Percentiles rank a stretch among this genome's conserved stretches.
Conservation (phyloP, 352 stramenopile genomes). For the Pythium oligandrum region DNA sequence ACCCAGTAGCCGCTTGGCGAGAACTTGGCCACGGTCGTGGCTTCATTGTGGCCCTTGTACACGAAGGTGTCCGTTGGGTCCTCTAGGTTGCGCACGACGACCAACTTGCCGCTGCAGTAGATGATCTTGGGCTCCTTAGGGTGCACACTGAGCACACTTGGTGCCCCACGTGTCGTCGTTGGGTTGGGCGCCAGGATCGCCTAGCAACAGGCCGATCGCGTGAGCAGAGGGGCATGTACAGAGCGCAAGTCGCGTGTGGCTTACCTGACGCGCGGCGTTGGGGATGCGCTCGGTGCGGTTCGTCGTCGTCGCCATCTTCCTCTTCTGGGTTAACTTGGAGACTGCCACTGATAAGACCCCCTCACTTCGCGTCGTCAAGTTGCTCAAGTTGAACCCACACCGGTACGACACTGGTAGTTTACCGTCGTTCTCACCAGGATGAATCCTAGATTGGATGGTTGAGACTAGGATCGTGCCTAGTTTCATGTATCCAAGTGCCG, state of each 20-base stretch:
- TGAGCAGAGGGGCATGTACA: background rate
- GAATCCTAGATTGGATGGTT: no score
- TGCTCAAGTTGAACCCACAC: no score
- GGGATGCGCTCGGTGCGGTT: slow-evolving; percentile 69
- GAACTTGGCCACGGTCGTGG: slow-evolving; percentile 91
- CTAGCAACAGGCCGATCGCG: slow-evolving; percentile 16
- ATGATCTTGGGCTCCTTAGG: slow-evolving; percentile 88
- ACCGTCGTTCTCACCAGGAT: no score
- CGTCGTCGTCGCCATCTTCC: slow-evolving; percentile 36
- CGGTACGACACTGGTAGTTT: no score
- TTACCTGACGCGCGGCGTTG: slow-evolving; percentile 41
- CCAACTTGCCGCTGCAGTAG: slow-evolving; percentile 90
- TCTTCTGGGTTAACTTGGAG: slow-evolving; percentile 2
- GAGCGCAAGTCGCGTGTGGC: background rate
- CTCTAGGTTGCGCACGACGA: slow-evolving; percentile 86
- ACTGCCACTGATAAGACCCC: no score
- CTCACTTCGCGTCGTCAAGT: no score
- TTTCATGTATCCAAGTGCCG: slow-evolving; percentile 1
- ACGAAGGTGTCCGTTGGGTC: slow-evolving; percentile 88
- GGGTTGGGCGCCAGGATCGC: slow-evolving; percentile 62
- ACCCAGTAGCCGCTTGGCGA: slow-evolving; percentile 95
- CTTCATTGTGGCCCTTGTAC: slow-evolving; percentile 94
- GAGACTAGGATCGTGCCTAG: background rate
- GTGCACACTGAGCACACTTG: slow-evolving; percentile 68
- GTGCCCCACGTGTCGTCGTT: slow-evolving; percentile 63